Evolutionary conservation across 1,139 yeast species (phyloP), one percentile per base, ranked within the genome.

Genomic region (Kurtzmaniella quercitrusa): DNA sequence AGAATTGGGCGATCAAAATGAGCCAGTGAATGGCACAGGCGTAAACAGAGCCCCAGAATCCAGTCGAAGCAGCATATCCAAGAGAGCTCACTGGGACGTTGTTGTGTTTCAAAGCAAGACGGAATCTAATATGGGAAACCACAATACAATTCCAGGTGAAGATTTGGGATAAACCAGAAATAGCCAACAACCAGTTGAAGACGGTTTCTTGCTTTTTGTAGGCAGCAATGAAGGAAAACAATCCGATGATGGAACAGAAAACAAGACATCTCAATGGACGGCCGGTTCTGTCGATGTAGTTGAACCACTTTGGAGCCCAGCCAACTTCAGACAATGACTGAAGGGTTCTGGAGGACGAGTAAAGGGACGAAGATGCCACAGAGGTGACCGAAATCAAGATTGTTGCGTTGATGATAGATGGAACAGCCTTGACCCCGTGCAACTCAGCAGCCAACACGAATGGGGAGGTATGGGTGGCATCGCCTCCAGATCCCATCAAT

Each of bases 141-240:
- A 65, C 63, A 42, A 65, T 62, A 37, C 60, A 55, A 36, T 59
- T 55, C 75, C 75, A 69, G 34, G 71, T 65, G 47, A 69, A 64
- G 44, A 69, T 64, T 34, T 67, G 68, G 41, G 70, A 63, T 46
- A 68, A 59, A n/a, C 73, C 74, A 37, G 69, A 64, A 48, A 69
- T 66, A 34, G 74, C 65, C 52, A 68, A 61, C 44, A 69, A 57
- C 73, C 73, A 69, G 53, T 62, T 63, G 58, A 69, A 69, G 19
- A 69, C 74, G 16, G 53, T 51, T 42, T 62, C 68, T 49, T 63
- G 59, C 41, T 62, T 52, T 40, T 56, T 49, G 56, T 54, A 65
- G 16, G 66, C 63, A 41, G 68, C 68, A 44, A 65, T 63, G 33
- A 47, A 54, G 2, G 52, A 44, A 37, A 60, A 57, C 19, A 56